Conservation (phyloP, 2,329 filamentous ascomycete species). For the Fusarium penzigii region DNA sequence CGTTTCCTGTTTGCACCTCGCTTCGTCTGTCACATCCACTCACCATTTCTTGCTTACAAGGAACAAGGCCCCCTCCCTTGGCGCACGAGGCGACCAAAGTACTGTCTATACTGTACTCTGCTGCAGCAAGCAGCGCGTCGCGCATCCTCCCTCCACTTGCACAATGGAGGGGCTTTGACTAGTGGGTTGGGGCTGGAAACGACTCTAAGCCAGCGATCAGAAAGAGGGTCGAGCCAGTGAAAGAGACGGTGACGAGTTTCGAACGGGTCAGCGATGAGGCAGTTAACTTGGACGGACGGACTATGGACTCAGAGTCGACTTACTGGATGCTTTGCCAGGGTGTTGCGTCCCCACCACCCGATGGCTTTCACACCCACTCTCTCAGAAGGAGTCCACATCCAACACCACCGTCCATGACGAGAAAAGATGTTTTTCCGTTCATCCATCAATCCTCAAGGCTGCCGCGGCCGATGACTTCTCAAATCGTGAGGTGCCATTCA, state of each 20-base stretch:
- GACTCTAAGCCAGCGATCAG: neutral
- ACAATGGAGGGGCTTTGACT: neutral
- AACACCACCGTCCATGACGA: slow-evolving; percentile 24
- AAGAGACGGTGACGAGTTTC: neutral
- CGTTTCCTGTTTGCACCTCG: neutral
- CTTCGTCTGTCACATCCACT: neutral
- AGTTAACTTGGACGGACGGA: neutral
- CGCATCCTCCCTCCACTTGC: neutral
- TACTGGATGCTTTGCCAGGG: neutral
- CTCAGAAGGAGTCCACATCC: slow-evolving; percentile 21
- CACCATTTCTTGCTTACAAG: neutral
- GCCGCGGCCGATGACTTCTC: slow-evolving; percentile 13
- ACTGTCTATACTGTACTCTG: neutral
- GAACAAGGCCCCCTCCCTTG: neutral
- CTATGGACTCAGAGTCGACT: neutral
- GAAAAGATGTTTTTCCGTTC: slow-evolving; percentile 22
- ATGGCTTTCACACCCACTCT: slow-evolving; percentile 22
- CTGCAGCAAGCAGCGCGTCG: no score
- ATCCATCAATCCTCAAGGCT: slow-evolving; percentile 13
- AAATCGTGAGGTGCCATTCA: slow-evolving; percentile 11
- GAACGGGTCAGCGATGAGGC: neutral
- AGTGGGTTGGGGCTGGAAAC: neutral
- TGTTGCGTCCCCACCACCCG: slow-evolving; percentile 3
- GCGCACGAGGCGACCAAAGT: neutral
- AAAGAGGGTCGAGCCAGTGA: neutral